Base-by-base conservation (phyloP, 2,329 filamentous ascomycete genomes). In the Aspergillus costaricaensis region DNA sequence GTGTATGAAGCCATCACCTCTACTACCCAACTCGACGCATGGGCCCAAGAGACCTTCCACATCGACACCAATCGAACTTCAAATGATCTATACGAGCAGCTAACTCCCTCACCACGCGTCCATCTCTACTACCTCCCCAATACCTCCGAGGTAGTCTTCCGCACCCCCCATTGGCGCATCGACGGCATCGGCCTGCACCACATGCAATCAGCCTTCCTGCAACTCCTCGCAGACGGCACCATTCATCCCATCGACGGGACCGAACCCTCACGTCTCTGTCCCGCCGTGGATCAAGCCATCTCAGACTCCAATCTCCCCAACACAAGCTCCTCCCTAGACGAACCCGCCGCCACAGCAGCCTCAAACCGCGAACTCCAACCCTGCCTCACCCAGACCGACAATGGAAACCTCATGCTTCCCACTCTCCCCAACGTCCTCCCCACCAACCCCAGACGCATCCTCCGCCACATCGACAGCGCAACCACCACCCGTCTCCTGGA, bases 271-370 rank as follows among this genome's bases (percentile, higher is more conserved):
- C 44, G 44, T 9, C 44, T 49, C 5, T 25, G 14, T 23, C 54
- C 62, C 4, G 55, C 68, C 2, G 57, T 69, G 3, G 72, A 76
- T 56, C 67, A 70, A 1, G 67, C 71, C 3, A 64, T 68, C 14
- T 69, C 74, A 2, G 76, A 77, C 36, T 81, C 84, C 50, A 83
- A 86, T 55, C 78, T 89, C 32, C 84, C 84, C 51, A 86, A 30
- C 9, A 5, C 32, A 36, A 14, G 3, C 3, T 1, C 91, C n/a
- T 68, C 86, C 15, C 86, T 92, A 32, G 85, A 92, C 72, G 90
- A 92, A 74, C 83, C 85, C 0, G 90, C 90, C 3, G 87, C 92
- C 57, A 81, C 92, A 50, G 23, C 44, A 4, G 7, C 21, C 41
- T 23, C 44, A 14, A 30, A 43, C n/a, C 6, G 7, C 17, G 39